Evolutionary conservation across 1,139 yeast genomes (phyloP), one percentile per base, ranked within the genome.

Genomic region (Tardiomyces blankii): DNA sequence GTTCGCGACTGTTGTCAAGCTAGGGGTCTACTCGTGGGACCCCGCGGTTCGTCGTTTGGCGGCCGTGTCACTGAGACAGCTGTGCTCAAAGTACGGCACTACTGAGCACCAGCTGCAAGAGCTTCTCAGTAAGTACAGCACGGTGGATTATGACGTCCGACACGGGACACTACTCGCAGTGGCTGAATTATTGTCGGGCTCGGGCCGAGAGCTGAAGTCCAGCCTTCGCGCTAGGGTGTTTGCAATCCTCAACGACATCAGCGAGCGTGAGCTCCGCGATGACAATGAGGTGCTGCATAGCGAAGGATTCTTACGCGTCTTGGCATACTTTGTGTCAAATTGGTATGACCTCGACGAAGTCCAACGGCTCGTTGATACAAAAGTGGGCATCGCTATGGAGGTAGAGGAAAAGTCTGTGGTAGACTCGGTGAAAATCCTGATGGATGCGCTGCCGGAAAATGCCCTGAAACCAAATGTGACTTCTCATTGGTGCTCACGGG

Each of bases 1-100:
- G 3, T 35, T 8, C n/a, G 4, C 46, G 5, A 51, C 48, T 28
- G 49, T 49, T 3, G 32, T 58, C 3, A 40, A 40, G 0, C 61
- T 62, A 28, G 62, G 56, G 40, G 61, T 60, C 40, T 51, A 43
- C 46, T 67, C 62, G 44, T 61, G 67, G 52, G 68, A 67, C 35
- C 68, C 70, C 43, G 70, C 66, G 2, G 54, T 68, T 0, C 64
- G 78, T 40, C 61, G 69, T 28, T 51, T 67, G 23, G 65, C 69
- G 1, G 65, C 65, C 2, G 42, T 51, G 18, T 54, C 64, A 1
- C 13, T 57, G 44, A 54, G 51, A 18, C 18, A 33, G 14, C 25
- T 45, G 13, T 5, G 18, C 5, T 6, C 46, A 5, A 39, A 38
- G 12, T 35, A 42, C 25, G 23, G 47, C 45, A 27, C 27, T 13